Base-by-base conservation (phyloP, 495 filamentous ascomycete species). In the Pseudomonodictys pantanalensis region DNA sequence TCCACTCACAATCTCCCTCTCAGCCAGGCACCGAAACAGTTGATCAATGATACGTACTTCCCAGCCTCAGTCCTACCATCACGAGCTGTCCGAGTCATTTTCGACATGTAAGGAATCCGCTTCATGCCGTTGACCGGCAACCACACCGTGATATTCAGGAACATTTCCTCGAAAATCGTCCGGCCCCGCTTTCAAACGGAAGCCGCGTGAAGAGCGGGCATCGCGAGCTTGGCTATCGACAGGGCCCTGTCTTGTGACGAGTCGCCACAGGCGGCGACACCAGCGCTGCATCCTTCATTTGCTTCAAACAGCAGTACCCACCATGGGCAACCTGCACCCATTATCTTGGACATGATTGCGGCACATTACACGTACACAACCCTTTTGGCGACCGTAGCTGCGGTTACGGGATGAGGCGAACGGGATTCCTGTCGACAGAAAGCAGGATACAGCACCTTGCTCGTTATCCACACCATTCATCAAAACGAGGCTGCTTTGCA, bases 1-100 rank as follows among this genome's bases (percentile, higher is more conserved):
- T n/a, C 61, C 61, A 53, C 52, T 49, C 51, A 62, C 7, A 18
- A 41, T 41, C 38, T 12, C 38, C 20, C 15, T 5, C 20, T 41
- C 20, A 3, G 38, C 15, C 15, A 5, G 12, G 15, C 38, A 5
- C 12, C 38, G 20, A 41, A 41, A 18, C 15, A 12, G 12, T 41
- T 41, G 38, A 41, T 41, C 38, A 18, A n/a, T 41, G 38, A 41
- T 4, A n/a, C 38, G 15, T 41, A 15, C 15, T 15, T 35, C 20
- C 15, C 4, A n/a, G 38, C 20, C 20, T 41, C 15, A 3, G 15
- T 12, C 15, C 12, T 12, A 15, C 38, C 5, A 41, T 41, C 38
- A n/a, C 38, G 38, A 41, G 38, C 38, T 15, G 12, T 41, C 38
- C 4, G 20, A 8, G 32, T 7, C 15, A 35, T 35, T 18, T 18